phyloP scores from a whole-genome alignment of 768 basidiomycete species.

The Rhodotorula taiwanensis region DNA sequence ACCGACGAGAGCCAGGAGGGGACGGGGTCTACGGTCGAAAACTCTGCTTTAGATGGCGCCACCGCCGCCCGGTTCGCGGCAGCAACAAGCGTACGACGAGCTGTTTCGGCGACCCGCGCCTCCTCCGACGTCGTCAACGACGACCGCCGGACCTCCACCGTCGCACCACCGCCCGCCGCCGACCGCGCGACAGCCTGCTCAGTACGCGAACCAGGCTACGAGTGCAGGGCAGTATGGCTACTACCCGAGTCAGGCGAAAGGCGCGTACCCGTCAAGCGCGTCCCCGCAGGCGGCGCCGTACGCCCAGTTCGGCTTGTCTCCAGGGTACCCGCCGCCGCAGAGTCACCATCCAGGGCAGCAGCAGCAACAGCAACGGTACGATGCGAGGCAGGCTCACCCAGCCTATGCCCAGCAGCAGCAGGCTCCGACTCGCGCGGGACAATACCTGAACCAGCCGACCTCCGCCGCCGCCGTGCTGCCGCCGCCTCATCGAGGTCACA shows the following conservation, averaged over 20 bases:
- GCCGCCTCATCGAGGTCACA: too few relatives aligned
- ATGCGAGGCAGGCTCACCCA: conserved; percentile 6
- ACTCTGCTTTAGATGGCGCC: too few relatives aligned
- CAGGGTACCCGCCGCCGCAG: neutral
- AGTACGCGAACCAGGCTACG: too few relatives aligned
- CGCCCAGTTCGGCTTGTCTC: neutral
- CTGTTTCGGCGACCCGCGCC: conserved; percentile 17
- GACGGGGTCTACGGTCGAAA: too few relatives aligned
- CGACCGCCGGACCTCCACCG: too few relatives aligned
- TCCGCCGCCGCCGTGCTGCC: too few relatives aligned
- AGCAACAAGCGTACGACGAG: conserved; percentile 27
- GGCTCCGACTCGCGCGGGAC: neutral
- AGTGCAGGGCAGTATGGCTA: too few relatives aligned
- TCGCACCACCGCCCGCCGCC: neutral
- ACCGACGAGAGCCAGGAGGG: too few relatives aligned
- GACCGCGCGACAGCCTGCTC: too few relatives aligned
- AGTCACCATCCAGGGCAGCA: too few relatives aligned
- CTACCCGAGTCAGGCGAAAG: too few relatives aligned
- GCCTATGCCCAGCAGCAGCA: conserved; percentile 7
- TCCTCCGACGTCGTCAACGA: neutral
- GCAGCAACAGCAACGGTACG: neutral
- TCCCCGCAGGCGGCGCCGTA: too few relatives aligned
- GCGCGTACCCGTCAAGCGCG: neutral
- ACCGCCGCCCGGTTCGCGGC: neutral
- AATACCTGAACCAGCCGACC: neutral